A percentile compares a stretch with the other conserved stretches of the same genome.
These are phyloP conservation scores for Brassica carinata DNA, from an alignment of 345 rosid species.

Conservation along the genomic window DNA sequence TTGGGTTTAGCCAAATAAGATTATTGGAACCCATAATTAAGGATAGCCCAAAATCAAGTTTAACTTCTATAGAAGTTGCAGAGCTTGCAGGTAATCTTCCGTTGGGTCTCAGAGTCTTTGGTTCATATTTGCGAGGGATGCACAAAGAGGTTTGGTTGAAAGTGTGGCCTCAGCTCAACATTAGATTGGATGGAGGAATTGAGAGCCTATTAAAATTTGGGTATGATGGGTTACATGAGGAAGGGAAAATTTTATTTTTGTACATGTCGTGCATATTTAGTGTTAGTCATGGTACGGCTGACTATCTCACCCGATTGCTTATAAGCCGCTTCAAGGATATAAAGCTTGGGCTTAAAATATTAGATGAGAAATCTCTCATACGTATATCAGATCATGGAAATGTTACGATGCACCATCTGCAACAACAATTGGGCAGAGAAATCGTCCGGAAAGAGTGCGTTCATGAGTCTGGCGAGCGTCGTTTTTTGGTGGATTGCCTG, in stretches of 20 bases:
- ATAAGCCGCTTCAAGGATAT: background rate
- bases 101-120: slow-evolving; percentile 35
- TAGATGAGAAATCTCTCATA: slow-evolving; percentile 28
- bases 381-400: background rate
- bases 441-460: slow-evolving; percentile 9
- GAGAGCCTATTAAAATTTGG: slow-evolving; percentile 12
- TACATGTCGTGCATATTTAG: slow-evolving; percentile 35
- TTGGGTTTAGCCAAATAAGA: too few relatives aligned
- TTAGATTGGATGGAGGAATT: background rate
- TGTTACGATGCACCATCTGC: slow-evolving; percentile 30
- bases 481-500: slow-evolving; percentile 19
- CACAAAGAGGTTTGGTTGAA: slow-evolving; percentile 14
- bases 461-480: background rate
- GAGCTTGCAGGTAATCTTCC: slow-evolving; percentile 27
- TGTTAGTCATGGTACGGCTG: background rate
- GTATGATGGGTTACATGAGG: slow-evolving; percentile 23
- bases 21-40: too few relatives aligned
- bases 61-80: background rate
- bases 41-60: too few relatives aligned
- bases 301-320: background rate
- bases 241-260: slow-evolving; percentile 25
- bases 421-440: slow-evolving; percentile 31
- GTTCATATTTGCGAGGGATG: slow-evolving; percentile 7
- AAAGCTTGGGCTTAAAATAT: background rate
- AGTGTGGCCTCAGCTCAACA: background rate